Base-by-base conservation (phyloP, 331 rosid species). In the Telfairia occidentalis region DNA sequence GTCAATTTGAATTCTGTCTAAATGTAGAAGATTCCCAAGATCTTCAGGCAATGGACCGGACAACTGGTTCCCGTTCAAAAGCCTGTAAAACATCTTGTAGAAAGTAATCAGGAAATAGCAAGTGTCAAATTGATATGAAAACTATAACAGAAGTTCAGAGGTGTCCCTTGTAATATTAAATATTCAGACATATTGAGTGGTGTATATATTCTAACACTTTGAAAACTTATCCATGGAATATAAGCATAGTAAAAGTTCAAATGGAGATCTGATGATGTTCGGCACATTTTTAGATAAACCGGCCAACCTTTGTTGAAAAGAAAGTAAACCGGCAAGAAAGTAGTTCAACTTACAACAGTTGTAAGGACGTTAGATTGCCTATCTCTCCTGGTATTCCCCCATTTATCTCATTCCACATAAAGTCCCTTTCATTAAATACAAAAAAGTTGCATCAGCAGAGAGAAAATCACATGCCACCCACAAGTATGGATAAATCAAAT, bases 381-480 rank as follows among this genome's bases (percentile, higher is more conserved):
- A 95, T 83, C 83, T 90, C 94, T 87, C 85, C 77, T 2, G 97
- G 99, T 78, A 95, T 92, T 57, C 83, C 87, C 72, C 99, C 99
- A 79, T 59, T 84, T 65, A 95, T 78, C 0, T 83, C 2, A 82
- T 95, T 95, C 99, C 99, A 95, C 99, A 95, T 95, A 73, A 95
- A 87, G 84, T 90, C 86, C 96, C 99, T 95, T 53, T 49, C 50
- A 81, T 8, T 79, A 71, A 82, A 78, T 52, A 65, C 32, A 24
- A 82, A 34, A 69, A 70, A 80, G 67, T 59, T 78, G 15, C 42
- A 78, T 46, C 19, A 71, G 84, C 69, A 88, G 82, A 54, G 30
- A 80, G 80, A 12, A 67, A 40, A 78, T 15, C 19, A 60, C 35
- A 76, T 54, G 48, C 76, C 69, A 30, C 65, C 61, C 59, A 42